These are phyloP conservation scores for Crithidia expoeki DNA, from an alignment of 208 protist species.

Conservation along the genomic window DNA sequence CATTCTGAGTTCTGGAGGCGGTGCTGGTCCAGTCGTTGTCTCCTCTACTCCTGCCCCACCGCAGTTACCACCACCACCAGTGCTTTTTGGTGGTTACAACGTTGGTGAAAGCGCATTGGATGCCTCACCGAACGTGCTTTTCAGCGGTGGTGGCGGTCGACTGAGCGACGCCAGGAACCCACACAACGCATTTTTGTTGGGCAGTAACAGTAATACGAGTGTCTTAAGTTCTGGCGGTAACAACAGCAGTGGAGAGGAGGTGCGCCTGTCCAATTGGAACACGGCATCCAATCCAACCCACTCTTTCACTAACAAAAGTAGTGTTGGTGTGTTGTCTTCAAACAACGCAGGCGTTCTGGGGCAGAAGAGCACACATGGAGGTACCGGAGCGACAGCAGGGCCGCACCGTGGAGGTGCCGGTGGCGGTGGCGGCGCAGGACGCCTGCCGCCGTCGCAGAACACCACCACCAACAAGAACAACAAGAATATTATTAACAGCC, in stretches of 20 bases:
- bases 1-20: conserved; percentile 2
- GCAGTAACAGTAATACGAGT: conserved; percentile 7
- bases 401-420: not conserved
- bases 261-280: conserved; percentile 34
- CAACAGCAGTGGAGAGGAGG: conserved; percentile 10
- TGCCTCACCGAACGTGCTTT: not conserved
- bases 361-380: not conserved
- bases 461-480: too few relatives aligned
- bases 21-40: not conserved
- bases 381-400: not conserved
- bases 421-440: not conserved
- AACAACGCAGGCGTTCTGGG: not conserved
- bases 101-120: not conserved
- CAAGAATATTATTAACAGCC: too few relatives aligned
- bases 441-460: too few relatives aligned
- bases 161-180: not conserved
- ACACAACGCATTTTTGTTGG: conserved; percentile 7
- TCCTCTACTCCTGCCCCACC: not conserved
- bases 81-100: conserved; percentile 13
- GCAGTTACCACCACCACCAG: not conserved
- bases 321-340: not conserved
- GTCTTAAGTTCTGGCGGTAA: conserved; percentile 7
- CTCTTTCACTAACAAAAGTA: not conserved
- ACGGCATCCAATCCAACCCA: not conserved
- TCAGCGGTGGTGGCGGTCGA: not conserved